Conservation (phyloP, 768 basidiomycete genomes). For the Tylopilus sp. region DNA sequence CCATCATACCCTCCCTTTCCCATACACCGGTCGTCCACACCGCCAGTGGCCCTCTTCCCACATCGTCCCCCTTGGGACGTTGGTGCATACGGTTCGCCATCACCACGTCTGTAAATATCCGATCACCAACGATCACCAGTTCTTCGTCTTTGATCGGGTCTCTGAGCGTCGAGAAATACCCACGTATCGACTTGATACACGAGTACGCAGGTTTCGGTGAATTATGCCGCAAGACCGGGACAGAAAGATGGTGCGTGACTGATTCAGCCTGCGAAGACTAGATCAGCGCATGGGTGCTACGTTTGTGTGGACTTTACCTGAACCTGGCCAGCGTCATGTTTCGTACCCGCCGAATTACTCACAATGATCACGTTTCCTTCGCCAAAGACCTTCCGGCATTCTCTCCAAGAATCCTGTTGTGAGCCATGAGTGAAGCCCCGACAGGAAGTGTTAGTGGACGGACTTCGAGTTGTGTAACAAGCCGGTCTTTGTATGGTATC, state of each 20-base stretch:
- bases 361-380: conserved; percentile 82
- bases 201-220: conserved; percentile 76
- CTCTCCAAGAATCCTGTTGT: conserved; percentile 68
- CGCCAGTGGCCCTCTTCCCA: conserved; percentile 48
- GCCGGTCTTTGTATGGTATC: conserved; percentile 66
- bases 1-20: conserved; percentile 56
- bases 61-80: background rate
- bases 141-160: conserved; percentile 57
- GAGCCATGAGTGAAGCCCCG: background rate
- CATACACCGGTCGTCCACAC: conserved; percentile 73
- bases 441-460: conserved; percentile 12
- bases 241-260: conserved; percentile 70
- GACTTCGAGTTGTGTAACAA: conserved; percentile 77
- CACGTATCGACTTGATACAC: conserved; percentile 67
- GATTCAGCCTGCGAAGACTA: conserved; percentile 77
- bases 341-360: conserved; percentile 90
- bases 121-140: conserved; percentile 85
- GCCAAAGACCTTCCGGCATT: conserved; percentile 71
- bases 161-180: conserved; percentile 67
- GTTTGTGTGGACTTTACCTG: conserved; percentile 50
- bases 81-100: conserved; percentile 71
- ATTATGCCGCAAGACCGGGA: conserved; percentile 78
- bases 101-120: conserved; percentile 88
- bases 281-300: background rate
- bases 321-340: conserved; percentile 69